Evolutionary conservation across 148 eudicot genomes (phyloP).

Genomic region (Vaccinium vitisidaea): DNA sequence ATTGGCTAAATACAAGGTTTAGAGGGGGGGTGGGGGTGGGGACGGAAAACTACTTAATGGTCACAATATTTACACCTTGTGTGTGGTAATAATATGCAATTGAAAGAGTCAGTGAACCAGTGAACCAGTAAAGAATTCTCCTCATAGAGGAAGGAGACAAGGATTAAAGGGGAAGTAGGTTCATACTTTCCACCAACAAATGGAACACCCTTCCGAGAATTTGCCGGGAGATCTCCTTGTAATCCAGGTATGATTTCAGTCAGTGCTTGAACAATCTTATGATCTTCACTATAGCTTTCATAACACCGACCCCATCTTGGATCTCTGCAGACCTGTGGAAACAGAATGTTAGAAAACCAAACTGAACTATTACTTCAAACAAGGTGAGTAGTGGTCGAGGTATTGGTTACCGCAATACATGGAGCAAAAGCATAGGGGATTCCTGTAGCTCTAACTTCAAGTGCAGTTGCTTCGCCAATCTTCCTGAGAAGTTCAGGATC

Average conservation of each 20-base stretch:
- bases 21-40: neutral
- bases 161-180: neutral
- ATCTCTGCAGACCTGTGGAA: slow-evolving; percentile 64
- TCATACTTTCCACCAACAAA: slow-evolving; percentile 71
- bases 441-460: slow-evolving; percentile 10
- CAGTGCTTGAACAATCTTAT: slow-evolving; percentile 66
- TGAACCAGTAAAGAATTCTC: neutral
- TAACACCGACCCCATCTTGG: slow-evolving; percentile 92
- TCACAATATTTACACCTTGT: neutral
- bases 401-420: slow-evolving; percentile 3
- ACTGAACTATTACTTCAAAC: neutral
- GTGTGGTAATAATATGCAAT: neutral
- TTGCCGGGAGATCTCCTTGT: slow-evolving; percentile 72
- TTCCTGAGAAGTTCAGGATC: neutral
- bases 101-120: neutral
- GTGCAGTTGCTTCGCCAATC: slow-evolving; percentile 5
- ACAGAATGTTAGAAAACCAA: neutral
- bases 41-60: neutral
- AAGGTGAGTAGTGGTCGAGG: neutral
- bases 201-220: slow-evolving; percentile 49
- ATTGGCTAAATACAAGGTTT: neutral
- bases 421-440: slow-evolving; percentile 5
- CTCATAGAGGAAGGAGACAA: neutral
- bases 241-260: slow-evolving; percentile 82
- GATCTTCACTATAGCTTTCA: slow-evolving; percentile 89